Evolutionary conservation across 805 yeast species (phyloP).

Genomic region (Saturnispora zaruensis): DNA sequence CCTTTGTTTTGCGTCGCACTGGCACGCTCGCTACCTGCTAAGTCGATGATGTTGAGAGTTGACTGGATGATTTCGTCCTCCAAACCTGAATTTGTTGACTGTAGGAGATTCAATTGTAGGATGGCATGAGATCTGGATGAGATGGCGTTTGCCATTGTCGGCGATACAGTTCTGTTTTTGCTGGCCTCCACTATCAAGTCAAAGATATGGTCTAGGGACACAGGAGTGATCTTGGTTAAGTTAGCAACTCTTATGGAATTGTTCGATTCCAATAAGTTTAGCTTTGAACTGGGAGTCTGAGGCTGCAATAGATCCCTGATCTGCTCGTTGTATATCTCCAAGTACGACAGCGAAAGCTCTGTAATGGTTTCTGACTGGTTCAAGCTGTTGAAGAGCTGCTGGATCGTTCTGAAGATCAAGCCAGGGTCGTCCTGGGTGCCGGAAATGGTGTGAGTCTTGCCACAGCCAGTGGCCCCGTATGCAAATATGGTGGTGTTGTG

Average conservation of each 20-base stretch:
- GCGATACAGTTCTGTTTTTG: constrained; percentile 66
- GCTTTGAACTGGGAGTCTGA: constrained; percentile 25
- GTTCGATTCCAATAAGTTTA: constrained; percentile 65
- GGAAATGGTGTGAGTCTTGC: constrained; percentile 87
- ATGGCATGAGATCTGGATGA: constrained; percentile 94
- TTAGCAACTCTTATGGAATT: constrained; percentile 64
- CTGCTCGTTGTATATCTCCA: constrained; percentile 88
- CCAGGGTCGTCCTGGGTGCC: constrained; percentile 74
- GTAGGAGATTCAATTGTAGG: constrained; percentile 64
- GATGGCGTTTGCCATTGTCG: constrained; percentile 85
- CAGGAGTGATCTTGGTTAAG: constrained; percentile 53
- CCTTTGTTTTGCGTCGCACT: constrained; percentile 84
- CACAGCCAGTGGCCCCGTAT: constrained; percentile 97
- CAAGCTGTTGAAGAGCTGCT: constrained; percentile 60
- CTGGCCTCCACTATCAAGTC: constrained; percentile 68
- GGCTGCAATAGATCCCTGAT: constrained; percentile 73
- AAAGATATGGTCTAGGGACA: constrained; percentile 65
- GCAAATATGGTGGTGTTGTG: constrained; percentile 90
- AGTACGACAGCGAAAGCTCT: constrained; percentile 59
- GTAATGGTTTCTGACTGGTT: constrained; percentile 42
- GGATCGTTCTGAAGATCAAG: constrained; percentile 67
- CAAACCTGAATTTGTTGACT: constrained; percentile 53
- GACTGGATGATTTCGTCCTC: constrained; percentile 66
- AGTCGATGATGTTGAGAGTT: constrained; percentile 77
- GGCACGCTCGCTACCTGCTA: constrained; percentile 95